Conservation (phyloP, 139 green algal genomes). For the Volvox reticuliferus region DNA sequence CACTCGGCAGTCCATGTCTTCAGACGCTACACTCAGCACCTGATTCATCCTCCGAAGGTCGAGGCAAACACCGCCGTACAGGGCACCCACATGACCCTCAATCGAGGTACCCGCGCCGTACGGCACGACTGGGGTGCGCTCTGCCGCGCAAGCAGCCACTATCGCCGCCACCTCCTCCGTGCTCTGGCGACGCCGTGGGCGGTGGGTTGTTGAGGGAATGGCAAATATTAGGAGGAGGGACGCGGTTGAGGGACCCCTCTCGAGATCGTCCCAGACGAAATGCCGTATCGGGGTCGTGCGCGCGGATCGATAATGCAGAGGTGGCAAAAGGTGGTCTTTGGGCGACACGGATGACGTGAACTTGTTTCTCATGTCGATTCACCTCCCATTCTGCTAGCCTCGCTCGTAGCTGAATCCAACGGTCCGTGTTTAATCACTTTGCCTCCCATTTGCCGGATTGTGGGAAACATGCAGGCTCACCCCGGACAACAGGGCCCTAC, state of each 20-base stretch:
- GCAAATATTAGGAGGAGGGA: not conserved
- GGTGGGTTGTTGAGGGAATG: not conserved
- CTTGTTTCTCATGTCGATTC: not conserved
- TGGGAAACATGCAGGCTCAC: not conserved
- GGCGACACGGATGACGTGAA: not conserved
- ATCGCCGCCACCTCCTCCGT: constrained; percentile 60
- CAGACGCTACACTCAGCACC: constrained; percentile 63
- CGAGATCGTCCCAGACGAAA: no score
- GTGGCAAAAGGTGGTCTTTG: not conserved
- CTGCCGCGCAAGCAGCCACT: constrained; percentile 57
- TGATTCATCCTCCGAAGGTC: constrained; percentile 66
- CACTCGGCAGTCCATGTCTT: constrained; percentile 73
- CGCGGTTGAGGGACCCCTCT: no score
- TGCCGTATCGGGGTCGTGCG: not conserved
- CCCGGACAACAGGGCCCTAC: not conserved
- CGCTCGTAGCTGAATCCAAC: not conserved
- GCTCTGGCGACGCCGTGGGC: not conserved
- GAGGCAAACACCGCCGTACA: constrained; percentile 69
- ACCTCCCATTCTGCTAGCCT: not conserved
- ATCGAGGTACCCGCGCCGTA: constrained; percentile 76
- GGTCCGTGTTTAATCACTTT: no score
- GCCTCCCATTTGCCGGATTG: no score
- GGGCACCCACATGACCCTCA: constrained; percentile 66
- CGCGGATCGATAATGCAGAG: not conserved
- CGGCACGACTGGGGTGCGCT: constrained; percentile 66